Conservation (phyloP, 306 rosid genomes). For the Sechiopsis laciniata region DNA sequence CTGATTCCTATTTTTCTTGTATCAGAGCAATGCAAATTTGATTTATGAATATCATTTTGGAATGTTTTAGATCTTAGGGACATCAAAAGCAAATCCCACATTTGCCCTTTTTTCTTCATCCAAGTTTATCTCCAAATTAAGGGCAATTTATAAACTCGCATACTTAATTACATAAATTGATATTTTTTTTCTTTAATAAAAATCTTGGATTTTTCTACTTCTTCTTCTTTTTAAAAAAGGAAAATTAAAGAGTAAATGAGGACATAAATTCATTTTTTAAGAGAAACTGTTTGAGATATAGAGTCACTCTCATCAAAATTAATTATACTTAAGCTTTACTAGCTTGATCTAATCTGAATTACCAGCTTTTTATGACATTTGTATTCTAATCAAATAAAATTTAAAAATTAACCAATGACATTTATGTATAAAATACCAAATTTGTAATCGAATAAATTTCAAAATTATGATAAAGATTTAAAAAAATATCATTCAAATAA, state of each 20-base stretch:
- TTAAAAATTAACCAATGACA: no score
- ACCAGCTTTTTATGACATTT: no score
- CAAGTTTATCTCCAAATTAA: background rate
- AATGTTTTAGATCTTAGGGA: no score
- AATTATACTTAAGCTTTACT: no score
- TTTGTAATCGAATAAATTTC: no score
- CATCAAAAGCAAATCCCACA: background rate
- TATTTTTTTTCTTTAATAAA: background rate
- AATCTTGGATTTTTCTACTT: no score
- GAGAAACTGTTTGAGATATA: no score
- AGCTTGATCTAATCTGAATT: no score
- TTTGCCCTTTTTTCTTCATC: background rate
- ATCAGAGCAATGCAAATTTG: background rate
- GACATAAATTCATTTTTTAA: background rate
- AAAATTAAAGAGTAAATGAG: background rate
- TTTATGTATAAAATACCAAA: no score
- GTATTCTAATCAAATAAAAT: no score
- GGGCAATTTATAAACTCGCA: background rate
- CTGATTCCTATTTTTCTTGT: background rate
- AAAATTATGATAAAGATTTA: background rate
- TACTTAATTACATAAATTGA: background rate
- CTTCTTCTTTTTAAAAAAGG: no score
- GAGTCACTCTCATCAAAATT: no score
- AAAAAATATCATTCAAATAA: background rate
- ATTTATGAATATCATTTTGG: background rate